phyloP scores from a whole-genome alignment of 1,139 yeast species.

The Scheffersomyces parashehatae region DNA sequence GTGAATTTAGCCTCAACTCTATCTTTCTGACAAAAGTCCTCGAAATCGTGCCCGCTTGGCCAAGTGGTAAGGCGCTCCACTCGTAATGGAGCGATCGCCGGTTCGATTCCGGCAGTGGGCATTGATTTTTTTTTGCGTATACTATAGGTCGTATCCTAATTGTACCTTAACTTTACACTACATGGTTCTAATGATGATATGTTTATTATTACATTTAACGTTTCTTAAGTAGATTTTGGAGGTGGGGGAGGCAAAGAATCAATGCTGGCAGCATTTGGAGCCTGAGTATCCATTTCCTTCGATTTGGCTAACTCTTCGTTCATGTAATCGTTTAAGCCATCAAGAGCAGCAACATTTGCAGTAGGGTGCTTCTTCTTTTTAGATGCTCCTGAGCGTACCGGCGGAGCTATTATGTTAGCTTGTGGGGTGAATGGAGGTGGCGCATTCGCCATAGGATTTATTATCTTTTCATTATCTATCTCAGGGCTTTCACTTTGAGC shows the following conservation, averaged over 20 bases:
- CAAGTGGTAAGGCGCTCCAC: slow-evolving; percentile 61
- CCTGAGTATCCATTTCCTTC: slow-evolving; percentile 32
- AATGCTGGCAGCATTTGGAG: slow-evolving; percentile 13
- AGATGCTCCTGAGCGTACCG: slow-evolving; percentile 20
- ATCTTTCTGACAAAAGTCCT: neutral
- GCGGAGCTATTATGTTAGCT: slow-evolving; percentile 18
- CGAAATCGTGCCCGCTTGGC: slow-evolving; percentile 44
- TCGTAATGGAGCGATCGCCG: slow-evolving; percentile 59
- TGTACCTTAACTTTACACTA: neutral
- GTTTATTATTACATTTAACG: neutral
- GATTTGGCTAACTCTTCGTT: slow-evolving; percentile 49
- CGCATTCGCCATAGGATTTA: slow-evolving; percentile 1
- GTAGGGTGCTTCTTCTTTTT: slow-evolving; percentile 35
- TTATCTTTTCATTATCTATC: neutral
- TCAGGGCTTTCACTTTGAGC: slow-evolving; percentile 2
- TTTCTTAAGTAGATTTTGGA: slow-evolving; percentile 5
- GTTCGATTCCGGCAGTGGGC: slow-evolving; percentile 58
- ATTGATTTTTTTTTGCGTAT: slow-evolving; percentile 15
- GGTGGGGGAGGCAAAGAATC: slow-evolving; percentile 34
- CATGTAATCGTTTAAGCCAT: slow-evolving; percentile 43
- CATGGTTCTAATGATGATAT: neutral
- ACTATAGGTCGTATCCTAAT: too few relatives aligned
- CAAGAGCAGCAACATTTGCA: slow-evolving; percentile 21
- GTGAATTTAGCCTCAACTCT: too few relatives aligned
- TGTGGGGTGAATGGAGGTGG: slow-evolving; percentile 14